Conservation (phyloP, 805 yeast species). For the Ogataea henricii region DNA sequence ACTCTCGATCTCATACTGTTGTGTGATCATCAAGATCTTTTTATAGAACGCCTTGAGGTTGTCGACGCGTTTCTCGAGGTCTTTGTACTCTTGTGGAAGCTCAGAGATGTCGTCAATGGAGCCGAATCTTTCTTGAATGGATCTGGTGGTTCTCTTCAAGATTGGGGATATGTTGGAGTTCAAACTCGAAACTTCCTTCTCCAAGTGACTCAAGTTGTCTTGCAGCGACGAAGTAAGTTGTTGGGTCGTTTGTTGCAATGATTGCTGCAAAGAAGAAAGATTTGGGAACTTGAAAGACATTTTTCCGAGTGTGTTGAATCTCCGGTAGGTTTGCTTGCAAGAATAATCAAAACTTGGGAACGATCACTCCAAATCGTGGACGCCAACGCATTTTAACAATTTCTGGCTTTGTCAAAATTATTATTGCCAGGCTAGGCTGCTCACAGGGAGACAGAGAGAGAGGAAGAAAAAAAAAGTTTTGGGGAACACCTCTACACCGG, state of each 20-base stretch:
- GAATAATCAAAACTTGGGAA: neutral
- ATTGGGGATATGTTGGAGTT: slow-evolving; percentile 50
- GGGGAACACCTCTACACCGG: slow-evolving; percentile 3
- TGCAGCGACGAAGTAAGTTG: slow-evolving; percentile 34
- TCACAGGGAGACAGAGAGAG: too few species aligned
- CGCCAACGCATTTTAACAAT: slow-evolving; percentile 7
- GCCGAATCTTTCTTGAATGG: slow-evolving; percentile 64
- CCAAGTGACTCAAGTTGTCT: slow-evolving; percentile 33
- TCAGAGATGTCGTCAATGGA: slow-evolving; percentile 68
- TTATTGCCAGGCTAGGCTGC: slow-evolving; percentile 1
- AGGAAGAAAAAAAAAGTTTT: neutral
- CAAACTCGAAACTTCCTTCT: slow-evolving; percentile 37
- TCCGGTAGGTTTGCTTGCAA: neutral
- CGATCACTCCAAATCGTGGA: neutral
- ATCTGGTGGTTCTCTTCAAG: slow-evolving; percentile 58
- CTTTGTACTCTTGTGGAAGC: slow-evolving; percentile 71
- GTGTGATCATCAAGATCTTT: slow-evolving; percentile 50
- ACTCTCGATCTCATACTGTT: slow-evolving; percentile 70
- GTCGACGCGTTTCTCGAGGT: slow-evolving; percentile 68
- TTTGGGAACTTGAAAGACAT: slow-evolving; percentile 38
- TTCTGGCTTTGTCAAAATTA: neutral
- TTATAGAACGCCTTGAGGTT: slow-evolving; percentile 61
- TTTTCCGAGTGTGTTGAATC: slow-evolving; percentile 2
- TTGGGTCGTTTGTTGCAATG: slow-evolving; percentile 39
- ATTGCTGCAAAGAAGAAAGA: slow-evolving; percentile 30